A percentile compares a stretch with the other conserved stretches of the same genome.
Conservation (phyloP, 192 early-diverging fungal genomes). For the Backusella morwellensis region DNA sequence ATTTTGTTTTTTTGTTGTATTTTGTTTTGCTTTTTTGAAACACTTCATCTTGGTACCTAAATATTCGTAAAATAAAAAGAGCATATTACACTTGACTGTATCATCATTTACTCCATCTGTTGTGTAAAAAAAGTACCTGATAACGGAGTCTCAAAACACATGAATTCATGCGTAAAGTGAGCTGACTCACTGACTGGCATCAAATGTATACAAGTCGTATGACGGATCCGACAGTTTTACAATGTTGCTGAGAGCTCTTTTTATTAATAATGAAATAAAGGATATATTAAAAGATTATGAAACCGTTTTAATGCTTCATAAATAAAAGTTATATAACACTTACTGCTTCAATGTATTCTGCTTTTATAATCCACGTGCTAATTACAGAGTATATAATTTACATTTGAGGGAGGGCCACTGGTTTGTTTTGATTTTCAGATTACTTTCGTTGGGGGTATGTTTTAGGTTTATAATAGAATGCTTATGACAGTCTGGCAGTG, state of each 20-base stretch:
- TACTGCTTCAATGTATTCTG: background rate
- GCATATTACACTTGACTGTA: background rate
- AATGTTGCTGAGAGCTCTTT: background rate
- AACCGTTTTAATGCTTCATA: background rate
- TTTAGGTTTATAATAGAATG: background rate
- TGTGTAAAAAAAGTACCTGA: background rate
- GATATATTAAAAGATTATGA: background rate
- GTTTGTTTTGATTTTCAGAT: background rate
- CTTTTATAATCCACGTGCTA: background rate
- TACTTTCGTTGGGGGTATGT: background rate
- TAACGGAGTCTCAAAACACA: background rate
- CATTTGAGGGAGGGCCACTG: background rate
- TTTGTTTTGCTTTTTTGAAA: background rate
- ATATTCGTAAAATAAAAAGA: background rate
- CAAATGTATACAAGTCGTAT: background rate
- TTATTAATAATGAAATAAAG: background rate
- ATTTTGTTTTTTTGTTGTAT: background rate
- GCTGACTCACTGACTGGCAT: background rate
- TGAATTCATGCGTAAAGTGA: background rate
- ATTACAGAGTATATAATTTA: background rate
- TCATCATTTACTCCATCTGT: background rate
- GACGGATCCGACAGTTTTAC: background rate
- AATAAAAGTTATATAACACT: background rate
- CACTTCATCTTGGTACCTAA: background rate
- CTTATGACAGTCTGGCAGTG: no score